Percentiles rank a stretch among this genome's conserved stretches.
These are phyloP conservation scores for Kwoniella sp. DNA, from an alignment of 768 basidiomycete species.

Conservation along the genomic window DNA sequence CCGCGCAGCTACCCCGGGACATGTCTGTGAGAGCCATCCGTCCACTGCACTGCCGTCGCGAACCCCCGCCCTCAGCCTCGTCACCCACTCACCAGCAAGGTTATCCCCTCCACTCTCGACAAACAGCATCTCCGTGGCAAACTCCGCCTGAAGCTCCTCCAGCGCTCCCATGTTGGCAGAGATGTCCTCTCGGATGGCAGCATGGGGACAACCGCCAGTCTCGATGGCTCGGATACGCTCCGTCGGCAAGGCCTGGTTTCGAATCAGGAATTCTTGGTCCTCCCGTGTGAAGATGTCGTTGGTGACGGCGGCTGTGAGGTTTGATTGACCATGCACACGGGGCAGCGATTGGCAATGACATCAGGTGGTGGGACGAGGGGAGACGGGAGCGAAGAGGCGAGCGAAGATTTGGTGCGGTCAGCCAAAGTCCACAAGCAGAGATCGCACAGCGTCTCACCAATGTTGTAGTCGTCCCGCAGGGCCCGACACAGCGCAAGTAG, in stretches of 20 bases:
- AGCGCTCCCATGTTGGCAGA: constrained; percentile 94
- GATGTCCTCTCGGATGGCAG: constrained; percentile 96
- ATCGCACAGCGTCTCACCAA: constrained; percentile 58
- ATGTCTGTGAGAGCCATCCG: too few species aligned
- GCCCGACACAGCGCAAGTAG: constrained; percentile 82
- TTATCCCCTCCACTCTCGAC: constrained; percentile 98
- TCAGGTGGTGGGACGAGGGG: not conserved
- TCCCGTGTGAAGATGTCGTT: constrained; percentile 99
- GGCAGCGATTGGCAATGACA: not conserved
- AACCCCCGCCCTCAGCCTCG: too few species aligned
- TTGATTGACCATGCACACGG: not conserved
- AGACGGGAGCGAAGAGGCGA: not conserved
- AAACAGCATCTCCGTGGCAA: constrained; percentile 79
- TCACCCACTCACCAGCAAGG: constrained; percentile 59
- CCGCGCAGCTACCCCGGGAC: too few species aligned
- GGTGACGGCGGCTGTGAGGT: constrained; percentile 75
- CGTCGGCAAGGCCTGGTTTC: constrained; percentile 77
- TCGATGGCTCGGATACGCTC: constrained; percentile 89
- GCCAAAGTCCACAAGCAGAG: not conserved
- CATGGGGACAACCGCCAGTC: constrained; percentile 94
- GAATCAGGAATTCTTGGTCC: constrained; percentile 95
- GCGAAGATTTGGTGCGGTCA: not conserved
- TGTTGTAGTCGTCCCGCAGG: constrained; percentile 78
- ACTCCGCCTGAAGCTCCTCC: constrained; percentile 88
- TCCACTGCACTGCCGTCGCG: too few species aligned